phyloP scores from a whole-genome alignment of 1,284 basidiomycete species.

The Phellinidium pouzarii region DNA sequence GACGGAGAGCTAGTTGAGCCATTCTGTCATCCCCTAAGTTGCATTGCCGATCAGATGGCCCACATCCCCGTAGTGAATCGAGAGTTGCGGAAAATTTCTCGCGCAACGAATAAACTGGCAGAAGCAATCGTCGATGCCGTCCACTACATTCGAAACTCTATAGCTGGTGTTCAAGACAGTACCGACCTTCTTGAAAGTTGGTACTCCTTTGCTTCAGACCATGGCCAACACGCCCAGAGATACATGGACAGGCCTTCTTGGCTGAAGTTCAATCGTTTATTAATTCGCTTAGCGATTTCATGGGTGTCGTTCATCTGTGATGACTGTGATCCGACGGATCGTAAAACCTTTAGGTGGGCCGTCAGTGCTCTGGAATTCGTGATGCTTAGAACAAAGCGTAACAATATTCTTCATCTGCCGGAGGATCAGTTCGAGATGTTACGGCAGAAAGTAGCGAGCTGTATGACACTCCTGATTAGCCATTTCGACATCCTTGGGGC shows the following conservation, averaged over 20 bases:
- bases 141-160: constrained; percentile 68
- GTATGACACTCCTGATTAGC: constrained; percentile 93
- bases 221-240: constrained; percentile 82
- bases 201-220: constrained; percentile 95
- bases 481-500: constrained; percentile 99
- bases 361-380: constrained; percentile 95
- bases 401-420: constrained; percentile 86
- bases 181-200: constrained; percentile 94
- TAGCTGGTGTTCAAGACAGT: constrained; percentile 56
- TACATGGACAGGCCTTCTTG: constrained; percentile 75
- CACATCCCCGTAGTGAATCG: constrained; percentile 88
- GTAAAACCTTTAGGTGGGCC: constrained; percentile 98
- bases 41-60: constrained; percentile 82
- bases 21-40: constrained; percentile 41
- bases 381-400: constrained; percentile 82
- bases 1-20: constrained; percentile 47
- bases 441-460: constrained; percentile 88
- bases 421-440: constrained; percentile 86
- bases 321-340: constrained; percentile 93
- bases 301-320: constrained; percentile 99
- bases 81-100: constrained; percentile 85
- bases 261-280: constrained; percentile 72
- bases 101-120: constrained; percentile 84
- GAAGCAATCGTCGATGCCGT: constrained; percentile 92
- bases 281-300: constrained; percentile 86